Evolutionary conservation across 805 yeast species (phyloP), one percentile per base, ranked within the genome.

Genomic region (Lipomyces yamadae): DNA sequence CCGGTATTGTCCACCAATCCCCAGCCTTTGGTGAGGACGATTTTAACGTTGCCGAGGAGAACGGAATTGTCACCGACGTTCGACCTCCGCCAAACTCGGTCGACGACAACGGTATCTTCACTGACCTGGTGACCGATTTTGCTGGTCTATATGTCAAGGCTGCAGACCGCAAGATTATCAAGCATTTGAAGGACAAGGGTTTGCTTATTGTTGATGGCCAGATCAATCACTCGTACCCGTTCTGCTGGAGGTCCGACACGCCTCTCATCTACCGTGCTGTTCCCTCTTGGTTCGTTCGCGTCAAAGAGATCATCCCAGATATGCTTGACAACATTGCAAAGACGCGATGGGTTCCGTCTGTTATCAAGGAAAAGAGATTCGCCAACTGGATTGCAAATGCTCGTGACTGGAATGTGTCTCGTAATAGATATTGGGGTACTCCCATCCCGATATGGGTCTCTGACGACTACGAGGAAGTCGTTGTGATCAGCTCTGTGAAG

Each of bases 181-280:
- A 92, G 80, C 81, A 85, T 71, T 83, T 95, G 77, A 90, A 95
- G 67, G 90, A 86, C 62, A 78, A 82, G 52, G 98, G 97, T 61
- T 85, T 88, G 72, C 73, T 95, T 48, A 82, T 95, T 71, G 85
- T 87, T 55, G 89, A 88, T 65, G 82, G 91, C 55, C 98, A 95
- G 83, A 84, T 93, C 72, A 88, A 88, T 81, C 99, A 95, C 84
- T 89, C 96, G 79, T 95, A 95, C 80, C 99, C 99, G 75, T 95
- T 95, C 89, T 95, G 99, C 83, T 95, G 99, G 99, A 90, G 99
- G 86, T 94, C 98, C 2, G 99, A 95, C 78, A 95, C 99, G 37
- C 99, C 99, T 63, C 86, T 95, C 78, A 80, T 95, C 72, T 95
- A 95, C 83, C 88, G 97, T 82, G 88, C 97, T 50, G 98, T 95